Percentiles rank a stretch among this genome's conserved stretches.
Evolutionary conservation across 768 basidiomycete species (phyloP).

Genomic region (Hericium rajendrae): DNA sequence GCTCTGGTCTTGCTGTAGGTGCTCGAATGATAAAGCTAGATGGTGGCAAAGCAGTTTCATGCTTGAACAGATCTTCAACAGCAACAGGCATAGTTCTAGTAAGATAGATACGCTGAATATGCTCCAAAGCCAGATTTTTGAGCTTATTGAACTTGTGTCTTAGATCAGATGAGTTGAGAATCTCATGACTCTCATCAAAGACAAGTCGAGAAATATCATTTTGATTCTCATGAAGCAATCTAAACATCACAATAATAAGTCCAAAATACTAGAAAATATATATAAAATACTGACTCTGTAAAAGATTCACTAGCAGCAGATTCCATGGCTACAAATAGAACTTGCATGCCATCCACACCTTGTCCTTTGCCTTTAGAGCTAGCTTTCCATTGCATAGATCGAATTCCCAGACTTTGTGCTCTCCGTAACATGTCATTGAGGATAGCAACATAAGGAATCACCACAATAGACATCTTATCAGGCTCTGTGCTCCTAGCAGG

Average conservation of each 20-base stretch:
- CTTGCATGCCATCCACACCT: not conserved
- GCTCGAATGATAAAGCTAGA: not conserved
- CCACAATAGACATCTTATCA: not conserved
- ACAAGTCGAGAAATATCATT: not conserved
- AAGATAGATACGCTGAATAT: not conserved
- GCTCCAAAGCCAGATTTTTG: not conserved
- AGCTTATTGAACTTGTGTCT: not conserved
- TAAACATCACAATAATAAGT: not conserved
- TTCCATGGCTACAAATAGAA: not conserved
- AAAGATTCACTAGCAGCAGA: not conserved
- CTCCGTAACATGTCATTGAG: not conserved
- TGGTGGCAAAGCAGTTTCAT: not conserved
- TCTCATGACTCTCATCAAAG: not conserved
- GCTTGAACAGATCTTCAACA: not conserved
- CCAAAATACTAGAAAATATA: not conserved
- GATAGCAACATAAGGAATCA: not conserved
- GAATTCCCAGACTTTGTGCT: not conserved
- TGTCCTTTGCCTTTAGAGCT: not conserved
- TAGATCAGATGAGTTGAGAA: not conserved
- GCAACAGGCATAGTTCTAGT: not conserved
- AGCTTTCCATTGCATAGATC: not conserved
- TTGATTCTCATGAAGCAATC: not conserved
- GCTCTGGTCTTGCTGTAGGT: not conserved
- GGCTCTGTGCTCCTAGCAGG: not conserved
- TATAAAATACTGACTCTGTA: not conserved